Percentiles rank a stretch among this genome's conserved stretches.
Conservation (phyloP, 257 asterid species). For the Lantana camara region DNA sequence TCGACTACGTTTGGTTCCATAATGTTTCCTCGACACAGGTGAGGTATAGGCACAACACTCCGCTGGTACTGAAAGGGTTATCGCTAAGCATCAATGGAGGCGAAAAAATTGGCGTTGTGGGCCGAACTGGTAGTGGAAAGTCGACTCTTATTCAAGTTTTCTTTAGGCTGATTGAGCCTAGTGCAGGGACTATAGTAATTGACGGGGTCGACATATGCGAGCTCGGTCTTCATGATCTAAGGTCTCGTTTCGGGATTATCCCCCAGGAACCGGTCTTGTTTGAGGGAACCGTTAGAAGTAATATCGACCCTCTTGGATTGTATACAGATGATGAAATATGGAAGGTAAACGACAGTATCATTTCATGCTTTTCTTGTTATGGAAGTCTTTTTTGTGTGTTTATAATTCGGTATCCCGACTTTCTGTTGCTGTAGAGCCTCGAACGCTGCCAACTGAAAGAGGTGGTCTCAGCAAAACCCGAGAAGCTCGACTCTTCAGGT, state of each 20-base stretch:
- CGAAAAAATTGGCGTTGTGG: conserved; percentile 74
- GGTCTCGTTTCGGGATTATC: conserved; percentile 80
- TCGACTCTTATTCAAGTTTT: conserved; percentile 72
- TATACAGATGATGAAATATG: conserved; percentile 78
- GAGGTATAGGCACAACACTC: conserved; percentile 62
- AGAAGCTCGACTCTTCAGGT: conserved; percentile 65
- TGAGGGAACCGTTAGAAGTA: conserved; percentile 72
- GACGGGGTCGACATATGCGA: conserved; percentile 62
- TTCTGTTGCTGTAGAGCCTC: conserved; percentile 43
- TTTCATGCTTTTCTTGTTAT: not conserved
- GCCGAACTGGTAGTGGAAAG: conserved; percentile 86
- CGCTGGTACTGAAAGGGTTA: conserved; percentile 70
- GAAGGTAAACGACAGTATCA: conserved; percentile 44
- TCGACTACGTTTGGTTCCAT: not conserved
- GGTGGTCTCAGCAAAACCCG: conserved; percentile 60
- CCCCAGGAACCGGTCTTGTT: conserved; percentile 88
- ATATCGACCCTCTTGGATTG: conserved; percentile 65
- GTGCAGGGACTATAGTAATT: conserved; percentile 53
- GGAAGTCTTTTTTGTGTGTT: not conserved
- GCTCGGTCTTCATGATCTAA: conserved; percentile 70
- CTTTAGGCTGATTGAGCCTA: conserved; percentile 77
- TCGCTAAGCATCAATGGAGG: conserved; percentile 59
- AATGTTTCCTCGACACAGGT: conserved; percentile 59
- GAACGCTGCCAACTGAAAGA: conserved; percentile 84
- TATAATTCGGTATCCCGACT: not conserved